Percentiles rank a stretch among this genome's conserved stretches.
These are phyloP conservation scores for Fusarium sp. DNA, from an alignment of 2,329 filamentous ascomycete genomes.

Conservation along the genomic window DNA sequence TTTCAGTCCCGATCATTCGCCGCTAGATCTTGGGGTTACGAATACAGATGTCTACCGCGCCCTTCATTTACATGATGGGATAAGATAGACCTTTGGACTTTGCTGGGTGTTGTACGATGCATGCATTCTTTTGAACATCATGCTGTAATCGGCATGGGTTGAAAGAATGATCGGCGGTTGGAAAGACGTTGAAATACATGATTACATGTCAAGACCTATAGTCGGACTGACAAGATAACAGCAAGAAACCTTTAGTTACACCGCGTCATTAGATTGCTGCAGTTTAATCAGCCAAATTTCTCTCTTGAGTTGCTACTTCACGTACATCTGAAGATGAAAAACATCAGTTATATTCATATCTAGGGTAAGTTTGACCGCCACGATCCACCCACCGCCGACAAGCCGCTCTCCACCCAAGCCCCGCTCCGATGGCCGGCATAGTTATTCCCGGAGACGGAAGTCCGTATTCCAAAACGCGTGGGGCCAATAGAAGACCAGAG, in stretches of 20 bases:
- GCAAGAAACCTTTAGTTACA: background rate
- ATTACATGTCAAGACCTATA: background rate
- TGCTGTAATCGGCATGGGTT: background rate
- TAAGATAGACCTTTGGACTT: background rate
- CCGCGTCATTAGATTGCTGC: background rate
- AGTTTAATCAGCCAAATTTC: background rate
- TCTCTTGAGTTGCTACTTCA: background rate
- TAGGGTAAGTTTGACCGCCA: conserved; percentile 20
- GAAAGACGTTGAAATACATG: background rate
- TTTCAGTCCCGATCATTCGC: conserved; percentile 18
- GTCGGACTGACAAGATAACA: background rate
- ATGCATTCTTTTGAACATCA: background rate
- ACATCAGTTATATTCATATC: background rate
- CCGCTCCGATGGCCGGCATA: conserved; percentile 41
- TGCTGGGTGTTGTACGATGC: background rate
- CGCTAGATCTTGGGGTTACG: background rate
- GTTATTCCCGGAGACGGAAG: conserved; percentile 24
- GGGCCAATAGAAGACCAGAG: conserved; percentile 25
- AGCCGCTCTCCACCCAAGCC: conserved; percentile 4
- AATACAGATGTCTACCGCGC: background rate
- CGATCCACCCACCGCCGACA: conserved; percentile 14
- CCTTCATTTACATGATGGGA: conserved; percentile 7
- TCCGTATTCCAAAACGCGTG: conserved; percentile 2
- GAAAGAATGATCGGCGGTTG: background rate
- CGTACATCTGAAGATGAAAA: background rate